Evolutionary conservation across 352 stramenopile genomes (phyloP).

Genomic region (Phytophthora chlamydospora): DNA sequence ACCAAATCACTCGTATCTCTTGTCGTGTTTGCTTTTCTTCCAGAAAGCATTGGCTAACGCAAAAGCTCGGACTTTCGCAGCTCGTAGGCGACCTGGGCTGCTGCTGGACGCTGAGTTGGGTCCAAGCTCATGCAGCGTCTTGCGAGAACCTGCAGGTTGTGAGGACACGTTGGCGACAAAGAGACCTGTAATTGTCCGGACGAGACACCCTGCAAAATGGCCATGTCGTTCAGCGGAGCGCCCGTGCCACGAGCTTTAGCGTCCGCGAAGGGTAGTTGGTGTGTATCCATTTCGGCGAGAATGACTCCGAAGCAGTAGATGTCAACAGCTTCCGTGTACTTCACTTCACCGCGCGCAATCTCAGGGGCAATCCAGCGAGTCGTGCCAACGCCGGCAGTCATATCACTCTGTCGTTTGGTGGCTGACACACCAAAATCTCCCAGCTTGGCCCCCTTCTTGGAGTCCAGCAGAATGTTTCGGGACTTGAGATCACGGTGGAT

Average conservation of each 20-base stretch:
- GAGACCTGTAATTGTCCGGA: conserved; percentile 45
- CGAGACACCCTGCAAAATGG: conserved; percentile 62
- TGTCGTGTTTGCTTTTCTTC: not conserved
- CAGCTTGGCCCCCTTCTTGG: conserved; percentile 66
- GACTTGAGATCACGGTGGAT: conserved; percentile 79
- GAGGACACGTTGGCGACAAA: conserved; percentile 48
- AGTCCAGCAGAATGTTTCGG: conserved; percentile 73
- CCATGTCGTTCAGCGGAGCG: conserved; percentile 62
- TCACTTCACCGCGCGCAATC: conserved; percentile 60
- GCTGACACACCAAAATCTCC: conserved; percentile 73
- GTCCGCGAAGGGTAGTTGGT: conserved; percentile 68
- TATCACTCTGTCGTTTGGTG: conserved; percentile 56
- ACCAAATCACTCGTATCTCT: conserved; percentile 5
- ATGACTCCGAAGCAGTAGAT: conserved; percentile 77
- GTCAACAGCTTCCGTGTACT: conserved; percentile 71
- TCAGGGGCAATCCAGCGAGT: conserved; percentile 70
- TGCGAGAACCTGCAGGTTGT: conserved; percentile 53
- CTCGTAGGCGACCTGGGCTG: conserved; percentile 66
- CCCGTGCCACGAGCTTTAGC: conserved; percentile 30
- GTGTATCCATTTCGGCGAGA: conserved; percentile 70
- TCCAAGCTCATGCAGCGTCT: conserved; percentile 60
- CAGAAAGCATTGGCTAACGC: conserved; percentile 14
- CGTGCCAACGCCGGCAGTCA: conserved; percentile 70
- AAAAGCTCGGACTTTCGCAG: conserved; percentile 60
- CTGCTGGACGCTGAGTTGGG: conserved; percentile 54